These are phyloP conservation scores for Candida peoriensis DNA, from an alignment of 805 yeast species.

Conservation along the genomic window DNA sequence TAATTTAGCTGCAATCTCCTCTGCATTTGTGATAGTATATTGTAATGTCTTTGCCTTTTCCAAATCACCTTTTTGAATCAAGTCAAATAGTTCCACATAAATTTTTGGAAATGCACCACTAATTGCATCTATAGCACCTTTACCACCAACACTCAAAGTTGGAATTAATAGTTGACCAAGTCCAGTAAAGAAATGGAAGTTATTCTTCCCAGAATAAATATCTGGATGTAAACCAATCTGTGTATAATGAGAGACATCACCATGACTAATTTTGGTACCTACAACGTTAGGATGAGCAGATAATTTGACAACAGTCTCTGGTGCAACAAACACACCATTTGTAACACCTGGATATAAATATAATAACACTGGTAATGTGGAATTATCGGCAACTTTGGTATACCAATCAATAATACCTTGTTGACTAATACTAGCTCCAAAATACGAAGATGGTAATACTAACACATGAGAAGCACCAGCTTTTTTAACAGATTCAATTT, in stretches of 20 bases:
- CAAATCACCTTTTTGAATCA: conserved; percentile 34
- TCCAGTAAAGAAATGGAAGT: conserved; percentile 44
- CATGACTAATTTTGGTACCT: conserved; percentile 49
- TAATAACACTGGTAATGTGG: conserved; percentile 35
- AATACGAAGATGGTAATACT: conserved; percentile 43
- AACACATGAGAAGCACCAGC: conserved; percentile 37
- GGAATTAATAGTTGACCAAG: conserved; percentile 48
- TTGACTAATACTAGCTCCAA: conserved; percentile 41
- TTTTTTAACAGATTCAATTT: conserved; percentile 29
- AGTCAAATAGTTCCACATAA: conserved; percentile 36
- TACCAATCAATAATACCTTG: conserved; percentile 42
- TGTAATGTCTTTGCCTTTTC: conserved; percentile 40
- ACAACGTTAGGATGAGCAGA: conserved; percentile 38
- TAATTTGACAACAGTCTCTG: conserved; percentile 30
- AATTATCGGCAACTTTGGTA: conserved; percentile 33
- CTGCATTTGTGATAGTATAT: conserved; percentile 38
- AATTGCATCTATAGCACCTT: conserved; percentile 49
- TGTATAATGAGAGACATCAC: conserved; percentile 43
- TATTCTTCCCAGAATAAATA: conserved; percentile 28
- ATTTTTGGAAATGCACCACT: conserved; percentile 49
- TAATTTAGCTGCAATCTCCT: conserved; percentile 32
- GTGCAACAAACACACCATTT: conserved; percentile 30
- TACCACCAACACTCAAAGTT: conserved; percentile 39
- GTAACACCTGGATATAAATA: conserved; percentile 43
- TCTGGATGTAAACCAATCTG: conserved; percentile 39